Percentiles rank a stretch among this genome's conserved stretches.
These are phyloP conservation scores for Debaryomyces coudertii DNA, from an alignment of 1,139 yeast species.

Conservation along the genomic window DNA sequence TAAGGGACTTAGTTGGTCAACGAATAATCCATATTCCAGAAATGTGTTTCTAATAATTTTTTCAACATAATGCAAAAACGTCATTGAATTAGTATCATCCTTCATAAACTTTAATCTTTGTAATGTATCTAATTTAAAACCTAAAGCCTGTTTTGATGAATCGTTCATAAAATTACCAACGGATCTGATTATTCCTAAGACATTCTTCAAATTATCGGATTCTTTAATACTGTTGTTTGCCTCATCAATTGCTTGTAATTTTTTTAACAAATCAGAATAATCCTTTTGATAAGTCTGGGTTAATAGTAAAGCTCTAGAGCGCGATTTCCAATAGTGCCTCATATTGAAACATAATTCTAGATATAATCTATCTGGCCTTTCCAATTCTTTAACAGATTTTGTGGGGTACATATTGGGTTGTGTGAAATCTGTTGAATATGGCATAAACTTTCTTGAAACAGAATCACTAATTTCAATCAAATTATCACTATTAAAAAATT, in stretches of 20 bases:
- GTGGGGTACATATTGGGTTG: constrained; percentile 45
- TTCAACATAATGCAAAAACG: constrained; percentile 87
- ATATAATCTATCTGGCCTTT: constrained; percentile 79
- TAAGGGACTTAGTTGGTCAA: constrained; percentile 72
- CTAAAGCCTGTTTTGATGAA: constrained; percentile 73
- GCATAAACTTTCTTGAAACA: constrained; percentile 65
- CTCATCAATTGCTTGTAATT: constrained; percentile 65
- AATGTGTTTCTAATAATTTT: constrained; percentile 73
- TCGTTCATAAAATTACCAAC: constrained; percentile 97
- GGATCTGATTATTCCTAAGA: constrained; percentile 75
- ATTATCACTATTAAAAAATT: constrained; percentile 76
- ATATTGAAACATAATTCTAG: constrained; percentile 78
- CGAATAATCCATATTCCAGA: constrained; percentile 76
- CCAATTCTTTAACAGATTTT: constrained; percentile 64
- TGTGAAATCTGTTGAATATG: constrained; percentile 64
- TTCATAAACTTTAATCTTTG: constrained; percentile 85
- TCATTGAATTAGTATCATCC: constrained; percentile 75
- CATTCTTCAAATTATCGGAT: constrained; percentile 66
- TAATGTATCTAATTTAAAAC: constrained; percentile 81
- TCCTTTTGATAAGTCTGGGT: constrained; percentile 73
- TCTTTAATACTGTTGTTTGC: constrained; percentile 64
- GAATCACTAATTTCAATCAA: constrained; percentile 72
- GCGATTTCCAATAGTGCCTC: constrained; percentile 80
- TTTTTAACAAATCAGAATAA: constrained; percentile 65
- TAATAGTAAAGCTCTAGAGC: constrained; percentile 77